Base-by-base conservation (phyloP, 768 basidiomycete species). In the Auriscalpium orientale region DNA sequence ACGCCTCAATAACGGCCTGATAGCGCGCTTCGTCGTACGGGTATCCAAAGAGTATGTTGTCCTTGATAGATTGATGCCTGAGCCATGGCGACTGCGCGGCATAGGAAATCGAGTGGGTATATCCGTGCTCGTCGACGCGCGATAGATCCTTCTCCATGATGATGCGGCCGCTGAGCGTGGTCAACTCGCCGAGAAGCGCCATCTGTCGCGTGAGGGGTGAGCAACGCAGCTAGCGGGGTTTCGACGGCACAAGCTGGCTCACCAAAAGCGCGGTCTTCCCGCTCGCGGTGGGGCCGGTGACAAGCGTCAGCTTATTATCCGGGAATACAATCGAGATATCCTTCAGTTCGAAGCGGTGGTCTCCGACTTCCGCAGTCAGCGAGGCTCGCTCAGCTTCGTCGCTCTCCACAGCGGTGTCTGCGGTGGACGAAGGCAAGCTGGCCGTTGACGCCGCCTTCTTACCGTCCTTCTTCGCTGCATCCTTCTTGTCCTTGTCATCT, bases 211-310 rank as follows among this genome's bases (percentile, higher is more conserved):
- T 16, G n/a, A 20, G 28, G 35, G 28, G 28, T 28, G 28, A 28
- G 28, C 28, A 28, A 28, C 28, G 28, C 28, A 4, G 28, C 28
- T 4, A 28, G 28, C 28, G 28, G 28, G 28, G 28, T 28, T 28
- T 28, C 5, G 28, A 7, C 28, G 28, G 7, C 28, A 28, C 28
- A 28, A 28, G 28, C 28, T 28, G 28, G 28, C 81, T 38, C 61
- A 84, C 84, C 53, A 92, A 74, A 2, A 91, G 68, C 0, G 90
- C 89, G 0, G 86, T 89, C 72, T 94, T 94, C 1, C 91, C 91
- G 44, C 83, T 82, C 5, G 89, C 91, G 6, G 89, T 91, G 0
- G 89, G 87, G 1, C 87, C 87, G 20, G 85, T 85, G 53, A 93
- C 74, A 8, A 93, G 70, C 0, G 87, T 82, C n/a, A 94, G 70